Base-by-base conservation (phyloP, 306 rosid species). In the Heteromeles arbutifolia region DNA sequence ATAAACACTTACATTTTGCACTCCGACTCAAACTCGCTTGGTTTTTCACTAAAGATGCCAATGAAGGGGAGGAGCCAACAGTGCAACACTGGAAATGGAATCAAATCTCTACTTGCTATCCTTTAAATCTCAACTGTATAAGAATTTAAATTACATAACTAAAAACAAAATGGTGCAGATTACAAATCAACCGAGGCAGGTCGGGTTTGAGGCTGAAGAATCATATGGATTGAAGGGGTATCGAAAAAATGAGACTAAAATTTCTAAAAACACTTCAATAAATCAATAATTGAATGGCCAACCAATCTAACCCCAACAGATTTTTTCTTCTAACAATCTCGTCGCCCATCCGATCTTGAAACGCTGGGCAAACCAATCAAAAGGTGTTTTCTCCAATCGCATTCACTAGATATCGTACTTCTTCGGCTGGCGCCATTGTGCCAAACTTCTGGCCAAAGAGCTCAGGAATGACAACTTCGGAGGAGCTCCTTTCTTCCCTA, bases 401-500 rank as follows among this genome's bases (percentile, higher is more conserved):
- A 15, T 77, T 74, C 54, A 65, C 80, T 88, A 91, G 84, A 83
- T 86, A 83, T 92, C 97, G 14, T 81, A 87, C 84, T 87, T 91
- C 89, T 96, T 96, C 1, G 94, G 90, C 79, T 87, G 91, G 65
- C 69, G 86, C 96, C 93, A 82, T 61, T 85, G 93, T 4, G 82
- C 82, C 81, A 90, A 76, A 63, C 75, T 85, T 83, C 80, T 89
- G 61, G 92, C 86, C 83, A 90, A 83, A 45, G 90, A 88, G 65
- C 89, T 59, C n/a, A 92, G 88, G 73, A 89, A 82, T 71, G 97
- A 83, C 29, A 69, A 77, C 82, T 83, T 92, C 24, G 86, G 73
- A 62, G 93, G 87, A 70, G 88, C 77, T 34, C 89, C 98, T 81
- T 82, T 89, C 88, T 84, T 90, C 62, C 97, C 98, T 57, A 96